Evolutionary conservation across 208 protist species (phyloP), one percentile per base, ranked within the genome.

Genomic region (Trypanosoma boissoni): DNA sequence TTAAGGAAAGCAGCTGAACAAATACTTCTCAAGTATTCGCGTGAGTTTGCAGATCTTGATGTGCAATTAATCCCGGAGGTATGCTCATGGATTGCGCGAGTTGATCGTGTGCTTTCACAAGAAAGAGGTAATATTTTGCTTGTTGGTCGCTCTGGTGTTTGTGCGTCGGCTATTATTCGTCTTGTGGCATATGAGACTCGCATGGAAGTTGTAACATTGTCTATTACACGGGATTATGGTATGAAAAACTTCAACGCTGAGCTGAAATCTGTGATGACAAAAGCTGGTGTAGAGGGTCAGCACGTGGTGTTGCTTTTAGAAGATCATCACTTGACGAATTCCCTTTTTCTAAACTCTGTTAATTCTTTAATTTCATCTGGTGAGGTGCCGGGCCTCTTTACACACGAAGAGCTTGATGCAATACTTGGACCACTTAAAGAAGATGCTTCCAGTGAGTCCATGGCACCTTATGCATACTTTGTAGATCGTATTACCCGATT

Each of bases 301-400:
- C 80, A 72, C 53, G 49, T 87, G 21, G 80, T 97, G 42, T 78
- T 99, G n/a, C 67, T 98, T 9, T 60, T 99, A 29, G 97, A 99
- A 76, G 97, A 99, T 68, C 81, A 95, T 72, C 91, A 99, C 70
- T 91, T 99, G 36, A 52, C 87, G 37, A 84, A 97, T 32, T 53
- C 80, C 0, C 58, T 70, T 31, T 94, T 98, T 62, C 67, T 99
- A 7, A 95, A 98, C 69, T 83, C 74, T 27, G 67, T 99, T 53
- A 99, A 99, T 76, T 97, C 92, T 6, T 70, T 99, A 10, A 78
- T 99, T 24, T 90, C 93, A 20, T 90, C 95, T 0, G 98, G 98
- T 24, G 97, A 99, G 76, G 83, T 99, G 1, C 94, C 97, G 1
- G 97, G 97, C 0, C 78, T 99, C 9, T 99, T 98, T 76, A 79